phyloP scores from a whole-genome alignment of 306 rosid species.

The Astragalus membranaceus region DNA sequence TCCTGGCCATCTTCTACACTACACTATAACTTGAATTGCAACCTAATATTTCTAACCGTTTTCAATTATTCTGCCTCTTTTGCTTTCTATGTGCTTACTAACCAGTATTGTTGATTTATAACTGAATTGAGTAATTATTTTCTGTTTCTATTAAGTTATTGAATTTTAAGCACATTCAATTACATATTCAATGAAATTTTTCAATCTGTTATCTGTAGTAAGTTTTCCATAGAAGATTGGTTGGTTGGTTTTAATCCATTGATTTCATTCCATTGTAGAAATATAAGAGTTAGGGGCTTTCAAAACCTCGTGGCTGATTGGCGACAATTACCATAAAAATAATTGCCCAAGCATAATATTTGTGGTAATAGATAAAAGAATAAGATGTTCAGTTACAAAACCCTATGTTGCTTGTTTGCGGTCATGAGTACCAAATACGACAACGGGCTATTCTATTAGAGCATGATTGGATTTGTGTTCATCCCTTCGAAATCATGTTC shows the following conservation, averaged over 20 bases:
- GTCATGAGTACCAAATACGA: not conserved
- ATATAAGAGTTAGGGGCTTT: not conserved
- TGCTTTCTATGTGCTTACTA: not conserved
- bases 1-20: not conserved
- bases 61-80: not conserved
- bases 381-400: not conserved
- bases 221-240: not conserved
- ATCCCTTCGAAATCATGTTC: not conserved
- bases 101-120: not conserved
- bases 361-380: not conserved
- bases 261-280: not conserved
- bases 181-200: not conserved
- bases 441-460: not conserved
- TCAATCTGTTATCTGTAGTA: not conserved
- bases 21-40: not conserved
- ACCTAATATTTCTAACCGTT: too few relatives aligned
- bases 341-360: not conserved
- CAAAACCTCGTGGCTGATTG: not conserved
- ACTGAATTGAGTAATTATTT: not conserved
- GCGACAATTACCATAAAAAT: not conserved
- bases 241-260: not conserved
- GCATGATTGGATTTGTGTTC: not conserved
- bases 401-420: not conserved
- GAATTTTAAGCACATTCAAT: not conserved
- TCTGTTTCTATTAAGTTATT: not conserved